Evolutionary conservation across 164 flowering plant genomes (phyloP), one percentile per base, ranked within the genome.

Genomic region (Stephania yunnanensis): DNA sequence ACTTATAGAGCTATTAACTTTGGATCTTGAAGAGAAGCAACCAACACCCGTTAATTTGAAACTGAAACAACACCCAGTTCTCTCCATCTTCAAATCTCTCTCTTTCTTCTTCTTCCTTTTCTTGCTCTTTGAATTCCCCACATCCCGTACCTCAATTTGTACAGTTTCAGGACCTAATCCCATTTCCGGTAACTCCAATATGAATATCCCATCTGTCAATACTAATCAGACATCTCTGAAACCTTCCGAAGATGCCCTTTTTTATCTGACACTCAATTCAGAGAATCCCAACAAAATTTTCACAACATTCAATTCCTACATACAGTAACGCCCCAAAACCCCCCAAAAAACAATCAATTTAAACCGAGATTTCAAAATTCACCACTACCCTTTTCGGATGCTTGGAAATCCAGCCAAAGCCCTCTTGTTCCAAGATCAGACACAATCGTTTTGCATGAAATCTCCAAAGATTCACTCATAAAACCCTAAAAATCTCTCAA

Each of bases 21-120:
- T 91, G 82, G 97, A 88, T 87, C 92, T 91, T 72, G 96, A 87
- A 80, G 89, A 87, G 78, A 91, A 83, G 85, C 93, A 90, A 81
- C 87, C 81, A 36, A 36, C 42, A 6, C 89, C 86, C 71, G 89
- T 78, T 73, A 89, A 81, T 78, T 87, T 87, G 73, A 86, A 77
- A 80, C 81, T 86, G 75, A 82, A 42, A 92, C 94, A 91, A 80
- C 96, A 90, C 71, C 96, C 91, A 76, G 78, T 78, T 58, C 80
- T 86, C 61, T 79, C 86, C 58, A 64, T 87, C 66, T 80, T 86
- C 30, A 36, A 36, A 36, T 48, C 84, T 15, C 4, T 80, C 12
- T 17, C 79, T 5, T 64, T 79, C 69, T 81, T 79, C 75, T 80
- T 75, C 77, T 82, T 78, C 76, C 78, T 74, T 77, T 67, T 71